phyloP scores from a whole-genome alignment of 768 basidiomycete species.

The Suillus subaureus region DNA sequence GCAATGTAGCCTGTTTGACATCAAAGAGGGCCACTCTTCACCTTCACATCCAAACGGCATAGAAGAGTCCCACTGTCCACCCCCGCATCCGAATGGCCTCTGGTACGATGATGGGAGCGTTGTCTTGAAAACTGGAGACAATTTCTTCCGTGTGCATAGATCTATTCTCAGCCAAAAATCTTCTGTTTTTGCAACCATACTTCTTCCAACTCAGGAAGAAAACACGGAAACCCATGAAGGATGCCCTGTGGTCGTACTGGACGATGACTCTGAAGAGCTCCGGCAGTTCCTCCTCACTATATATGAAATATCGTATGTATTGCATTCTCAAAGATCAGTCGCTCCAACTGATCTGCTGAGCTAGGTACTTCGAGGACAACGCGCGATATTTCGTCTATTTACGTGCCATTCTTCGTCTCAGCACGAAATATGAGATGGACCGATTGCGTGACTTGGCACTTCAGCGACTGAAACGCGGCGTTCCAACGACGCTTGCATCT shows the following conservation, averaged over 20 bases:
- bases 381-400: not conserved
- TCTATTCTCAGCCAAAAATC: conserved; percentile 1
- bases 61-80: not conserved
- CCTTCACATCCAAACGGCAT: not conserved
- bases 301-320: not conserved
- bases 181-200: not conserved
- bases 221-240: not conserved
- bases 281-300: not conserved
- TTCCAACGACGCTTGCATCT: not conserved
- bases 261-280: not conserved
- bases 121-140: not conserved
- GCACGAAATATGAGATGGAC: not conserved
- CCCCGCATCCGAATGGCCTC: not conserved
- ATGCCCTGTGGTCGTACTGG: not conserved
- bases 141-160: not conserved
- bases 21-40: not conserved
- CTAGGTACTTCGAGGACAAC: conserved; percentile 1
- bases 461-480: not conserved
- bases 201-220: not conserved
- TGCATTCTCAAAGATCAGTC: not conserved
- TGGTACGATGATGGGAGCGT: conserved; percentile 1
- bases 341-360: not conserved
- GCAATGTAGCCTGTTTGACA: not conserved
- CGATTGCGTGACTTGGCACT: not conserved
- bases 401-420: not conserved